A percentile compares a stretch with the other conserved stretches of the same genome.
These are phyloP conservation scores for Bretschneidera sinensis DNA, from an alignment of 345 rosid genomes.

Conservation along the genomic window DNA sequence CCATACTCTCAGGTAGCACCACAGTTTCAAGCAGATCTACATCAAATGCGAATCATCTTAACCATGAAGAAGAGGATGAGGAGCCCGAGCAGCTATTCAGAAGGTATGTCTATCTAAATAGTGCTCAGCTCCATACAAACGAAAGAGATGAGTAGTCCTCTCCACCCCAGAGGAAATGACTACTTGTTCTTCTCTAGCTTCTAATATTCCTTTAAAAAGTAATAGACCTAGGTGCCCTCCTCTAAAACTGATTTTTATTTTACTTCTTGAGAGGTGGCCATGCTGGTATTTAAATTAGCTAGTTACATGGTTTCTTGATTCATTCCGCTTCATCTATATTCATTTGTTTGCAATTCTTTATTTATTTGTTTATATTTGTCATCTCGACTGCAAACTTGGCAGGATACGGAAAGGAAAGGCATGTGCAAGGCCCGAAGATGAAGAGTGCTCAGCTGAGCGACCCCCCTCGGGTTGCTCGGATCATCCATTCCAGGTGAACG, in stretches of 20 bases:
- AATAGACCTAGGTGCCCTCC: background rate
- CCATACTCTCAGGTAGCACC: conserved; percentile 48
- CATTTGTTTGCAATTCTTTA: background rate
- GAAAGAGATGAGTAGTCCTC: background rate
- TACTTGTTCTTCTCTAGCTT: background rate
- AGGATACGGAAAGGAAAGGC: conserved; percentile 90
- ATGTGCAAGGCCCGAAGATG: conserved; percentile 78
- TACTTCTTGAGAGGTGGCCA: no score
- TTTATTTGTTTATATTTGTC: conserved; percentile 5
- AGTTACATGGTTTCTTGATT: background rate
- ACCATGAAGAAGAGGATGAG: conserved; percentile 54
- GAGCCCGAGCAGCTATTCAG: conserved; percentile 85
- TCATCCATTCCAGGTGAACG: conserved; percentile 46
- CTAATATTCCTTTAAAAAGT: background rate
- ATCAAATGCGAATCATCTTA: conserved; percentile 34
- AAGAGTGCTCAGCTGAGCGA: conserved; percentile 34
- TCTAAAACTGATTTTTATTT: background rate
- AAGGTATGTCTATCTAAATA: conserved; percentile 45
- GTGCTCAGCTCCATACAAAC: background rate
- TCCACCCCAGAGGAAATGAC: background rate
- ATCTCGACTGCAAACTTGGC: conserved; percentile 19
- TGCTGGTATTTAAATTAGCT: no score
- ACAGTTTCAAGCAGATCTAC: conserved; percentile 35
- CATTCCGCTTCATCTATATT: no score
- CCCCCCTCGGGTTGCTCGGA: conserved; percentile 44